A percentile compares a stretch with the other conserved stretches of the same genome.
phyloP scores from a whole-genome alignment of 805 yeast genomes.

The Wickerhamiella allomyrinae region DNA sequence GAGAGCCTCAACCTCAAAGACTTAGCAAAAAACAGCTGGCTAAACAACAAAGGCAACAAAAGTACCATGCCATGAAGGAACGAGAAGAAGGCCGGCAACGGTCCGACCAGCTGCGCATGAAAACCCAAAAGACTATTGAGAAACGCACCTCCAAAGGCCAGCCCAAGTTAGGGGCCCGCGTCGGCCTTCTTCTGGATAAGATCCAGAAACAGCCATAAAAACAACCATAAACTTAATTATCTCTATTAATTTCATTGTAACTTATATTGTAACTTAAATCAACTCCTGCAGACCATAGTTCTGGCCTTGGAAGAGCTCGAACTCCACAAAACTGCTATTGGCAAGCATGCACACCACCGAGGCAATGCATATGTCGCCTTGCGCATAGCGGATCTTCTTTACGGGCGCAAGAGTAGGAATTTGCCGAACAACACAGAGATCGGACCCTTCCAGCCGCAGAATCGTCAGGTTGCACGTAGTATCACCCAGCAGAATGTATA shows the following conservation, averaged over 20 bases:
- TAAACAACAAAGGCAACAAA: slow-evolving; percentile 32
- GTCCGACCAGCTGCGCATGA: slow-evolving; percentile 29
- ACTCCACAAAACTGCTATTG: not conserved
- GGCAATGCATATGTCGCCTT: not conserved
- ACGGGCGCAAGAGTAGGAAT: not conserved
- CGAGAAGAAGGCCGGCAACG: slow-evolving; percentile 30
- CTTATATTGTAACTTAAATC: too few species aligned
- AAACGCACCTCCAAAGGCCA: slow-evolving; percentile 64
- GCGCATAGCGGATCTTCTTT: not conserved
- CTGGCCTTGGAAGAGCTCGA: not conserved
- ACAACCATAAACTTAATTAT: too few species aligned
- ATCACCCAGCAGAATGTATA: not conserved
- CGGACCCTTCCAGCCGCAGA: not conserved
- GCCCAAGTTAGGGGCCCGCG: slow-evolving; percentile 83
- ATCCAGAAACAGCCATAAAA: slow-evolving; percentile 35
- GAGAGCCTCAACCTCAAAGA: slow-evolving; percentile 5
- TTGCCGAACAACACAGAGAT: not conserved
- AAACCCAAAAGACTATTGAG: slow-evolving; percentile 32
- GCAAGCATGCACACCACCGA: not conserved
- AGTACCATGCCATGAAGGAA: slow-evolving; percentile 28
- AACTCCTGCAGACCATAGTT: not conserved
- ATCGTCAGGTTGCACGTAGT: not conserved
- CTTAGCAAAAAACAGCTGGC: slow-evolving; percentile 27
- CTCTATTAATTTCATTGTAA: too few species aligned
- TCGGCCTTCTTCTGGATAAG: slow-evolving; percentile 61